phyloP scores from a whole-genome alignment of 75 land plant genomes.

The Sequoiadendron giganteum region DNA sequence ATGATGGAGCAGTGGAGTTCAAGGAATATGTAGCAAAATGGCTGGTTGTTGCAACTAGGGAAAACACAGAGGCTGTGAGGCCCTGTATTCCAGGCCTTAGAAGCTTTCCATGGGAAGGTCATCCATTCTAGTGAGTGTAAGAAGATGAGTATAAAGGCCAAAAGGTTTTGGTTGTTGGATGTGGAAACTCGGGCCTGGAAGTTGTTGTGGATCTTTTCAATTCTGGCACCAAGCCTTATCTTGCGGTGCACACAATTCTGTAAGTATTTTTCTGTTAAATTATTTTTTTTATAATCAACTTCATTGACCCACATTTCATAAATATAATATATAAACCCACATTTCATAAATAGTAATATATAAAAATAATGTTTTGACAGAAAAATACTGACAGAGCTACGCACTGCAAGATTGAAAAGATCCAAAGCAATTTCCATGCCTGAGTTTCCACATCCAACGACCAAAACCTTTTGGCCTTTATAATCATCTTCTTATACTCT shows the following conservation, averaged over 20 bases:
- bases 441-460: constrained; percentile 77
- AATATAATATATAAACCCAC: too few relatives aligned
- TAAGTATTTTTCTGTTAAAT: constrained; percentile 12
- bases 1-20: not conserved
- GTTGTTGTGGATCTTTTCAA: constrained; percentile 57
- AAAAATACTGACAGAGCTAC: constrained; percentile 47
- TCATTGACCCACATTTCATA: too few relatives aligned
- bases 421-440: constrained; percentile 81
- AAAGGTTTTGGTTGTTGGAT: constrained; percentile 73
- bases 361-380: not conserved
- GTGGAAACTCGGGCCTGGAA: constrained; percentile 83
- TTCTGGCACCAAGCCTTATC: constrained; percentile 38
- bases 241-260: constrained; percentile 65
- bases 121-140: constrained; percentile 29
- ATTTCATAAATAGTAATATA: too few relatives aligned
- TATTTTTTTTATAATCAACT: not conserved
- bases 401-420: constrained; percentile 52
- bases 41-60: constrained; percentile 63
- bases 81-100: constrained; percentile 31
- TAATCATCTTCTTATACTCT: constrained; percentile 17
- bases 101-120: constrained; percentile 26
- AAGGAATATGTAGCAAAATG: constrained; percentile 31
- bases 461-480: constrained; percentile 44
- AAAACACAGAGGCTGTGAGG: constrained; percentile 43
- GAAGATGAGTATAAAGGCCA: constrained; percentile 15